Evolutionary conservation across 2,329 filamentous ascomycete genomes (phyloP).

Genomic region (Alternaria novae-zelandiae): DNA sequence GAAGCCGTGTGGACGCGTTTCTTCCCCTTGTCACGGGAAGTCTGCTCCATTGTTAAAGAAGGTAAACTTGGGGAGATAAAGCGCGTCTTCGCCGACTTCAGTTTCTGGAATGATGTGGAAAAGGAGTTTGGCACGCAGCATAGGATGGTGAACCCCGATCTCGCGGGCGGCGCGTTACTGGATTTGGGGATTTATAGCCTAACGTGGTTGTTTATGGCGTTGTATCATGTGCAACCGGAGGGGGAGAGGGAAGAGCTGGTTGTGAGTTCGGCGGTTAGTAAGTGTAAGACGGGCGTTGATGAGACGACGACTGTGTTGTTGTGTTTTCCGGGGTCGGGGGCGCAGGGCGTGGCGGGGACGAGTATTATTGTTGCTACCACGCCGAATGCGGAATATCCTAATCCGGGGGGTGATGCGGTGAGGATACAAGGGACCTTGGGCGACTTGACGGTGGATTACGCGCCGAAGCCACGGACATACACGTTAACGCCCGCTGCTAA

Average conservation of each 20-base stretch:
- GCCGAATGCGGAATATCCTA: constrained; percentile 60
- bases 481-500: constrained; percentile 70
- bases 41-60: constrained; percentile 68
- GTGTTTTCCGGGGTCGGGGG: constrained; percentile 67
- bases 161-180: constrained; percentile 82
- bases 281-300: constrained; percentile 75
- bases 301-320: constrained; percentile 77
- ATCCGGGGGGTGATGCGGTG: constrained; percentile 62
- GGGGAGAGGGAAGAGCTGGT: constrained; percentile 69
- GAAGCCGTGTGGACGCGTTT: constrained; percentile 85
- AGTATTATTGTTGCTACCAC: constrained; percentile 54
- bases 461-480: constrained; percentile 70
- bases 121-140: constrained; percentile 62
- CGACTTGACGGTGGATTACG: constrained; percentile 78
- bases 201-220: constrained; percentile 87
- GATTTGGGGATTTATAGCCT: constrained; percentile 88
- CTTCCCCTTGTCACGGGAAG: constrained; percentile 81
- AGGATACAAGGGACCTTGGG: constrained; percentile 80
- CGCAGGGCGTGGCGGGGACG: constrained; percentile 71
- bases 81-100: constrained; percentile 64
- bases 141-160: constrained; percentile 83
- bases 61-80: constrained; percentile 63
- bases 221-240: constrained; percentile 64
- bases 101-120: constrained; percentile 66
- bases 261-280: constrained; percentile 69